Percentiles rank a stretch among this genome's conserved stretches.
Conservation (phyloP, 164 flowering plant species). For the Platanus orientalis region DNA sequence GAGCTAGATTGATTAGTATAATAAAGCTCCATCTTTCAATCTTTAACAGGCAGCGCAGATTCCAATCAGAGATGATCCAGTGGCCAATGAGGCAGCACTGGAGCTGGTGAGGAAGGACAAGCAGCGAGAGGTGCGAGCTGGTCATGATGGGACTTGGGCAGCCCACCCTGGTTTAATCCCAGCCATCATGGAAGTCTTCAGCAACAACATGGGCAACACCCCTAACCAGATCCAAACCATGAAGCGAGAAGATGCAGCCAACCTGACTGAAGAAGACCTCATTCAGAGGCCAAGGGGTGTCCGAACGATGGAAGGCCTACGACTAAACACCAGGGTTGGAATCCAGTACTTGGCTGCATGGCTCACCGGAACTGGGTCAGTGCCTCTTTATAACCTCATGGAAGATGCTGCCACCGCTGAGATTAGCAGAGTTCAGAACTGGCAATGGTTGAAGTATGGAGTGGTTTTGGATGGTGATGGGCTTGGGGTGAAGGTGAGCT, state of each 20-base stretch:
- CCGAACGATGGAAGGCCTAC: constrained; percentile 75
- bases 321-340: constrained; percentile 84
- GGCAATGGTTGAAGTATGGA: constrained; percentile 87
- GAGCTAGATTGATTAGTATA: no score
- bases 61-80: constrained; percentile 78
- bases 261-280: constrained; percentile 65
- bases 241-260: constrained; percentile 60
- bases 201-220: constrained; percentile 44
- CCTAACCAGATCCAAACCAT: constrained; percentile 63
- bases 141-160: constrained; percentile 97
- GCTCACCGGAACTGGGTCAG: constrained; percentile 85
- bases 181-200: constrained; percentile 66
- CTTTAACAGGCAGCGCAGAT: constrained; percentile 89
- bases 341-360: constrained; percentile 90
- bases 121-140: constrained; percentile 76
- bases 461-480: constrained; percentile 77
- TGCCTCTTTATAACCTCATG: constrained; percentile 94
- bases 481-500: constrained; percentile 48
- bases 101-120: constrained; percentile 84
- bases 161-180: constrained; percentile 92
- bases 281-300: constrained; percentile 63
- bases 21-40: neutral
- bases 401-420: constrained; percentile 98
- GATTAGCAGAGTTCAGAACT: constrained; percentile 87
- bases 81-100: constrained; percentile 80